A percentile compares a stretch with the other conserved stretches of the same genome.
Conservation (phyloP, 441 rosid species). For the Syzygium malaccense region DNA sequence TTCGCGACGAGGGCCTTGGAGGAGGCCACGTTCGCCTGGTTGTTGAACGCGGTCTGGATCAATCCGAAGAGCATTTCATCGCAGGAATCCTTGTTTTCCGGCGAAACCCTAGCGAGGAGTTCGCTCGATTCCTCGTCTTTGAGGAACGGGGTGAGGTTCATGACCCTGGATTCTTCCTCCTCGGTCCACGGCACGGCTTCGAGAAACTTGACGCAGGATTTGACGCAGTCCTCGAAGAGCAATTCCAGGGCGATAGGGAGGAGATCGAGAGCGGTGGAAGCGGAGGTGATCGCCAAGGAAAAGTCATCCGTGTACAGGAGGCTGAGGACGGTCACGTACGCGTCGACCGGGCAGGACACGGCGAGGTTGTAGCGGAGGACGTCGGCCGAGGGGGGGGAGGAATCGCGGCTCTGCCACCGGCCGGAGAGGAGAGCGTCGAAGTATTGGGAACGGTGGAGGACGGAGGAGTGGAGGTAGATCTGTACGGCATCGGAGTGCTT, state of each 20-base stretch:
- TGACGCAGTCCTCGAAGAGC: slow-evolving; percentile 52
- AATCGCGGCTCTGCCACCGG: slow-evolving; percentile 31
- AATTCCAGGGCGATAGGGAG: slow-evolving; percentile 51
- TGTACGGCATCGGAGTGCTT: slow-evolving; percentile 8
- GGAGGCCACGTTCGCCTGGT: slow-evolving; percentile 45
- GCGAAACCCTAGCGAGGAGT: slow-evolving; percentile 33
- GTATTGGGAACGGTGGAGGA: slow-evolving; percentile 46
- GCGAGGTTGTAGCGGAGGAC: slow-evolving; percentile 7
- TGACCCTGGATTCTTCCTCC: slow-evolving; percentile 50
- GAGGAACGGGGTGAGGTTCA: slow-evolving; percentile 34
- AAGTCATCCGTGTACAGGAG: slow-evolving; percentile 45
- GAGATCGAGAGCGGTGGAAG: slow-evolving; percentile 40
- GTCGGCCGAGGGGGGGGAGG: background rate
- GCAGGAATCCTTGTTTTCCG: slow-evolving; percentile 22
- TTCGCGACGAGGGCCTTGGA: slow-evolving; percentile 64
- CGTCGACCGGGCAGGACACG: slow-evolving; percentile 1
- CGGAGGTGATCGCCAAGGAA: slow-evolving; percentile 21
- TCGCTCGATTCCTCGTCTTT: slow-evolving; percentile 43
- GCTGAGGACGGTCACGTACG: slow-evolving; percentile 29
- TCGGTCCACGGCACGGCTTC: slow-evolving; percentile 74
- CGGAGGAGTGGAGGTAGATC: slow-evolving; percentile 52
- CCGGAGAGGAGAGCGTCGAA: slow-evolving; percentile 55
- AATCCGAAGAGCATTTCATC: slow-evolving; percentile 62
- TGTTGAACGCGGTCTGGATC: slow-evolving; percentile 40
- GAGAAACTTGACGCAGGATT: slow-evolving; percentile 33